Evolutionary conservation across 495 filamentous ascomycete species (phyloP).

Genomic region (Hypoxylon rickii): DNA sequence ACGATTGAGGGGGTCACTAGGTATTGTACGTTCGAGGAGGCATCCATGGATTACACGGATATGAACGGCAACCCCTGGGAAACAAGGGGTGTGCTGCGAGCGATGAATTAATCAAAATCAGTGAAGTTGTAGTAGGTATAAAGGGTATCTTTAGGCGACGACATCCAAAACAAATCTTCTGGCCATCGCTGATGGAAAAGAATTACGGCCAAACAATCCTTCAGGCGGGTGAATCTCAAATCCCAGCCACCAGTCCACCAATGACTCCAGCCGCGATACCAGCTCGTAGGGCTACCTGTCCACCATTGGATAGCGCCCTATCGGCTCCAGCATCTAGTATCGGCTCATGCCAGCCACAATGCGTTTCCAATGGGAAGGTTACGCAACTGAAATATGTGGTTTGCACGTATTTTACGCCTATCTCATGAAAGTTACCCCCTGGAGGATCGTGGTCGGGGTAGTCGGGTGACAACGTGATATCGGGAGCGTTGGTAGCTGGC

Average conservation of each 20-base stretch:
- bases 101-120: no score
- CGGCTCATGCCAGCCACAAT: slow-evolving; percentile 52
- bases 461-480: slow-evolving; percentile 28
- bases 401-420: slow-evolving; percentile 36
- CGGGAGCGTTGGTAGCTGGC: neutral
- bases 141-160: slow-evolving; percentile 11
- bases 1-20: no score
- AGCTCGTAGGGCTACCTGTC: slow-evolving; percentile 10
- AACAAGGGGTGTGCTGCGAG: no score
- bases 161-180: neutral
- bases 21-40: no score
- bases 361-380: slow-evolving; percentile 36
- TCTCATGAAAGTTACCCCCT: slow-evolving; percentile 27
- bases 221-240: slow-evolving; percentile 9
- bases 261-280: slow-evolving; percentile 26
- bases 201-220: neutral
- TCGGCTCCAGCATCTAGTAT: slow-evolving; percentile 41
- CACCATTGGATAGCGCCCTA: slow-evolving; percentile 11
- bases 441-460: slow-evolving; percentile 4
- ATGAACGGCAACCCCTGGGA: no score
- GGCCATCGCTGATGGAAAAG: neutral
- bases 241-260: slow-evolving; percentile 21
- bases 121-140: no score
- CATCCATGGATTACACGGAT: no score
- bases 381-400: slow-evolving; percentile 52